Evolutionary conservation across 495 filamentous ascomycete genomes (phyloP).

Genomic region (Podospora pseudoanserina): DNA sequence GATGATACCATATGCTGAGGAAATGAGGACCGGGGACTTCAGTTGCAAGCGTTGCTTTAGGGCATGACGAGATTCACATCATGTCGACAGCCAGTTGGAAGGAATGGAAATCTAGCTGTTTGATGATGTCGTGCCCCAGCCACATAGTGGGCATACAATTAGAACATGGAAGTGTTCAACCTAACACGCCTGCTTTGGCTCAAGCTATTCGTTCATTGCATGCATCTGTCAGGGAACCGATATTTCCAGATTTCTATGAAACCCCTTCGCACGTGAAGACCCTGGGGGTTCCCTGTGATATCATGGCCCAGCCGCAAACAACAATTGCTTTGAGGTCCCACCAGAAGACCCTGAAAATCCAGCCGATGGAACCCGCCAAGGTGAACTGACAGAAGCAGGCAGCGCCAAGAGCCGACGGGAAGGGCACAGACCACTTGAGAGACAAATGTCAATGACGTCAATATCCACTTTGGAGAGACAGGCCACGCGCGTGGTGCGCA

Average conservation of each 20-base stretch:
- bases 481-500: not conserved
- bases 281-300: not conserved
- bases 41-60: not conserved
- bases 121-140: not conserved
- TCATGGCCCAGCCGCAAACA: not conserved
- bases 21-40: not conserved
- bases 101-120: not conserved
- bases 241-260: not conserved
- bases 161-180: not conserved
- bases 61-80: not conserved
- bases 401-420: not conserved
- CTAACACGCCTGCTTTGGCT: not conserved
- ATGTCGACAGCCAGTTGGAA: not conserved
- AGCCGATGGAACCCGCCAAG: not conserved
- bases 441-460: slow-evolving; percentile 1
- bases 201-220: too few species aligned
- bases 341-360: not conserved
- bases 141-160: not conserved
- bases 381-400: not conserved
- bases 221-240: too few species aligned
- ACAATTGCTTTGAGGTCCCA: not conserved
- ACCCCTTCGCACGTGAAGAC: not conserved
- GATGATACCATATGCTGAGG: not conserved
- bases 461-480: not conserved
- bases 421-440: not conserved